Conservation (phyloP, 805 yeast genomes). For the Nakazawaea wyomingensis region DNA sequence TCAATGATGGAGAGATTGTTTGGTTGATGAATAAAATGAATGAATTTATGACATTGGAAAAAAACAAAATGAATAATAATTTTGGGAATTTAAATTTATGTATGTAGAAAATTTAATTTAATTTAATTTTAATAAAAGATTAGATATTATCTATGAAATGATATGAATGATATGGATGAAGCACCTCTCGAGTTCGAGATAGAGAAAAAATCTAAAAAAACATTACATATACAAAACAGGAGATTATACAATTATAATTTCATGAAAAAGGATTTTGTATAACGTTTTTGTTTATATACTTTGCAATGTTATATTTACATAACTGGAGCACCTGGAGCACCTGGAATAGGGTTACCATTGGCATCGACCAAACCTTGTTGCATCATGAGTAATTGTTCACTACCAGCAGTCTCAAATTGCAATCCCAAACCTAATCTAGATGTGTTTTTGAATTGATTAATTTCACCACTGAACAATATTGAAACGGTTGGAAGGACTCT, state of each 20-base stretch:
- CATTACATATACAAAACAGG: no score
- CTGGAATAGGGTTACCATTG: constrained; percentile 81
- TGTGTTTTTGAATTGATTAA: constrained; percentile 64
- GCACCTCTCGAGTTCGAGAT: no score
- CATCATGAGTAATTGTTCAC: constrained; percentile 87
- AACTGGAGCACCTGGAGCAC: constrained; percentile 43
- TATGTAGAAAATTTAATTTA: neutral
- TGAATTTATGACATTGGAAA: neutral
- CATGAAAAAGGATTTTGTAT: no score
- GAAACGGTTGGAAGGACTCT: constrained; percentile 89
- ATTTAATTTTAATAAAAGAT: no score
- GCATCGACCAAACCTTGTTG: constrained; percentile 82
- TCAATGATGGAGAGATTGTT: constrained; percentile 6
- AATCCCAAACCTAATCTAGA: constrained; percentile 89
- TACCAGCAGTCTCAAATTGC: constrained; percentile 93
- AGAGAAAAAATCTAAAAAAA: no score
- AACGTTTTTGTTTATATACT: no score
- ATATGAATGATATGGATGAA: no score
- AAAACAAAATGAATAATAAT: neutral
- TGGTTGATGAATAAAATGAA: neutral
- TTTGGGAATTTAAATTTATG: neutral
- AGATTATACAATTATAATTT: no score
- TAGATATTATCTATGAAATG: no score
- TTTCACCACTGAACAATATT: constrained; percentile 81
- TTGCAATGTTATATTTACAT: constrained; percentile 6